phyloP scores from a whole-genome alignment of 2,329 filamentous ascomycete species.

The Hymenoscyphus repandus region DNA sequence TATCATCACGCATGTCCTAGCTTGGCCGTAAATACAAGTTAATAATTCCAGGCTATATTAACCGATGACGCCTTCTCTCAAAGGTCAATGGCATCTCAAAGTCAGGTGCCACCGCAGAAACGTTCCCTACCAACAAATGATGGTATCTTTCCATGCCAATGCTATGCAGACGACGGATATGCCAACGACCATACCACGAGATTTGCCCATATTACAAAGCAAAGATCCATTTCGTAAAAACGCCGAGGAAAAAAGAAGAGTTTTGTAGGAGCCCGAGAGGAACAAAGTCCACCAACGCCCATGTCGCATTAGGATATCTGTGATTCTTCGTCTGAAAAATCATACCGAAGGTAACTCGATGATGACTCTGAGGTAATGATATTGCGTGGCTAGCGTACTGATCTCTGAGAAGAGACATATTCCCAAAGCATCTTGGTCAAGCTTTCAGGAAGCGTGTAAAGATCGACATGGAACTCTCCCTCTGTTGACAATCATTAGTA shows the following conservation, averaged over 20 bases:
- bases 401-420: constrained; percentile 44
- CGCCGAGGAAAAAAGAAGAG: too few relatives aligned
- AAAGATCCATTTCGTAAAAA: too few relatives aligned
- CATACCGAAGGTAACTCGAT: background rate
- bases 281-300: too few relatives aligned
- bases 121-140: background rate
- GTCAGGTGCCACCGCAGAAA: background rate
- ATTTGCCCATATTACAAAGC: too few relatives aligned
- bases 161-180: too few relatives aligned
- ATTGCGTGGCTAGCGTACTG: background rate
- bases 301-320: background rate
- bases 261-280: too few relatives aligned
- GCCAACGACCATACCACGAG: too few relatives aligned
- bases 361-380: background rate
- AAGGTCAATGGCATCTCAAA: background rate
- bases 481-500: constrained; percentile 43
- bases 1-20: background rate
- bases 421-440: constrained; percentile 96
- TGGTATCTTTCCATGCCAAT: too few relatives aligned
- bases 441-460: constrained; percentile 90
- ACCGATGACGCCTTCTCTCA: background rate
- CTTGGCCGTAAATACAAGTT: background rate
- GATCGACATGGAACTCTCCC: constrained; percentile 95
- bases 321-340: background rate
- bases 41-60: background rate